Percentiles rank a stretch among this genome's conserved stretches.
These are phyloP conservation scores for Mycosphaerella arachidis DNA, from an alignment of 2,329 filamentous ascomycete species.

Conservation along the genomic window DNA sequence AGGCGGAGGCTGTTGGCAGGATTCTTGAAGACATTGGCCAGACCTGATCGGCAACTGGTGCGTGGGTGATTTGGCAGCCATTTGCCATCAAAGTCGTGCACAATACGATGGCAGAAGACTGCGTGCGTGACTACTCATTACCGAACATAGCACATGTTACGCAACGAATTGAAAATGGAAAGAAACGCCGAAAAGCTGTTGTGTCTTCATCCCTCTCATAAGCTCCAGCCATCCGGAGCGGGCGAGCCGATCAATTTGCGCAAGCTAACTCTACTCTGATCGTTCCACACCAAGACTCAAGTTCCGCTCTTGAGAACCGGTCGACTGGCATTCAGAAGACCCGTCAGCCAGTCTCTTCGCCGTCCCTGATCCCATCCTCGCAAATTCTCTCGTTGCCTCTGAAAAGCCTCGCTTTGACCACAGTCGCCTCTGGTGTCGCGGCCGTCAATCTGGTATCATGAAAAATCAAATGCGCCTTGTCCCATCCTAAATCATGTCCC, in stretches of 20 bases:
- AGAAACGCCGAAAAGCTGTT: neutral
- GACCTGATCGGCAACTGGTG: too few species aligned
- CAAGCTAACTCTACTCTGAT: neutral
- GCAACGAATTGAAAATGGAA: neutral
- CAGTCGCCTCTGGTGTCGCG: neutral
- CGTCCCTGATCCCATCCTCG: neutral
- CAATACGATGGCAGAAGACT: too few species aligned
- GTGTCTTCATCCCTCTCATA: neutral
- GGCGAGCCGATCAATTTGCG: neutral
- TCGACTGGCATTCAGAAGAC: neutral
- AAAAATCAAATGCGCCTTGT: neutral
- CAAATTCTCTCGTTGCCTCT: neutral
- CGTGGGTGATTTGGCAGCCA: neutral
- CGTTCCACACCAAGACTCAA: neutral
- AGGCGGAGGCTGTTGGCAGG: neutral
- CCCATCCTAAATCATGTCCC: neutral
- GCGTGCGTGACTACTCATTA: too few species aligned
- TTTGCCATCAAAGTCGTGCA: neutral
- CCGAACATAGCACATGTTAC: neutral
- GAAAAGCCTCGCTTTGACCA: neutral
- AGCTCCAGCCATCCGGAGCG: neutral
- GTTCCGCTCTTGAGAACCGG: neutral
- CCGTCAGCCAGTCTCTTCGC: neutral
- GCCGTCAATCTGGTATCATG: conserved; percentile 1
- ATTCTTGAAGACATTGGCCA: too few species aligned